phyloP scores from a whole-genome alignment of 495 filamentous ascomycete genomes.

The Beverwykella pulmonaria region DNA sequence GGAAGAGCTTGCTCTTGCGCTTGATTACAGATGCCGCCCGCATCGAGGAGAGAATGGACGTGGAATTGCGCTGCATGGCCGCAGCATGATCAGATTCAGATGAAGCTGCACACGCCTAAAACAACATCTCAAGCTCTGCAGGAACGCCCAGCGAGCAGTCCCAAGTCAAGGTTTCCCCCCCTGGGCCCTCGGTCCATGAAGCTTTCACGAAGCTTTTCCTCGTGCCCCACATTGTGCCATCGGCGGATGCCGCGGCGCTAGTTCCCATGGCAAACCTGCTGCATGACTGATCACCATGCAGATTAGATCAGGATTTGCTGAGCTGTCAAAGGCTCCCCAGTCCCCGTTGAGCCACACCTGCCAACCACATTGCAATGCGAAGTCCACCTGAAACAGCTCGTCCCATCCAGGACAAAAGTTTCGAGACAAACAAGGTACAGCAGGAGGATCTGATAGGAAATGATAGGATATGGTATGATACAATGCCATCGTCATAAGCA shows the following conservation, averaged over 20 bases:
- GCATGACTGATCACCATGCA: conserved; percentile 31
- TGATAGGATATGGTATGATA: not conserved
- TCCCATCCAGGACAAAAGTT: not conserved
- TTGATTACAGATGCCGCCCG: not conserved
- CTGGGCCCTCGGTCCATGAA: no score
- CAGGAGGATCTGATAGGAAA: no score
- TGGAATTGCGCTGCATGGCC: no score
- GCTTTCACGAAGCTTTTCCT: not conserved
- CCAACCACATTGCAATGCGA: not conserved
- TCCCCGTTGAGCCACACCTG: not conserved
- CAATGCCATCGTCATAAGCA: not conserved
- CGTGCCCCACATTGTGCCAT: conserved; percentile 17
- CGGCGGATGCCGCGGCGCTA: not conserved
- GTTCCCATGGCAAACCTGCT: conserved; percentile 23
- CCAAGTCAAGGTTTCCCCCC: no score
- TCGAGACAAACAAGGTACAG: no score
- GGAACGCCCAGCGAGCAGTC: no score
- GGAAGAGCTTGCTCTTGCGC: not conserved
- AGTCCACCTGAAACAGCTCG: not conserved
- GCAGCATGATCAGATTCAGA: no score
- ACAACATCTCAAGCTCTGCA: no score
- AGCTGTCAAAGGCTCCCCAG: not conserved
- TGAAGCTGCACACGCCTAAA: no score
- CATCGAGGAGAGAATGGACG: not conserved
- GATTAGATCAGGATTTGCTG: not conserved